Percentiles rank a stretch among this genome's conserved stretches.
These are phyloP conservation scores for Euryodendron excelsum DNA, from an alignment of 148 eudicot species.

Conservation along the genomic window DNA sequence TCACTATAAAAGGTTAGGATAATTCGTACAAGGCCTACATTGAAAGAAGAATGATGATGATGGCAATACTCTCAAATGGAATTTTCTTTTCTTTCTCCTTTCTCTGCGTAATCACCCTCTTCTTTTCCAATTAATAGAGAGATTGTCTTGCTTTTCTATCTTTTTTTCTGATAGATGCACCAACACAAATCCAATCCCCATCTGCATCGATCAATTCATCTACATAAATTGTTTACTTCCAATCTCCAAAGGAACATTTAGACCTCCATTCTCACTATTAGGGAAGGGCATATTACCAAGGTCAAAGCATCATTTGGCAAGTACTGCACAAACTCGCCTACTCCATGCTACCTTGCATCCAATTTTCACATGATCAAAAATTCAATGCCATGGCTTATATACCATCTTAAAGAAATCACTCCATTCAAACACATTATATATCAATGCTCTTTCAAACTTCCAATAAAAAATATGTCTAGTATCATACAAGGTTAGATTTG, in stretches of 20 bases:
- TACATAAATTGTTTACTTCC: background rate
- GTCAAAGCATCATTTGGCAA: background rate
- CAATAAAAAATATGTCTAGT: background rate
- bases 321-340: too few relatives aligned
- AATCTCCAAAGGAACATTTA: background rate
- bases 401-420: background rate
- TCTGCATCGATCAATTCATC: background rate
- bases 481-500: background rate
- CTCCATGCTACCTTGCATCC: background rate
- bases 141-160: background rate
- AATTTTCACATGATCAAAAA: background rate
- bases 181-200: background rate
- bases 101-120: background rate
- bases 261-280: background rate
- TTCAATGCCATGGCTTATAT: background rate
- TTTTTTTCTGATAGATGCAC: background rate
- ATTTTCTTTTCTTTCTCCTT: background rate
- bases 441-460: background rate
- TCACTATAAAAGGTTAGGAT: too few relatives aligned
- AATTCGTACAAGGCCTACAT: too few relatives aligned
- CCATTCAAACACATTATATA: background rate
- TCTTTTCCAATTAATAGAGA: background rate
- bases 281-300: background rate
- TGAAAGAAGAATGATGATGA: too few relatives aligned
- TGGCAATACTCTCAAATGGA: too few relatives aligned